Conservation (phyloP, 73 alveolate species). For the Paraurostyla sp. region DNA sequence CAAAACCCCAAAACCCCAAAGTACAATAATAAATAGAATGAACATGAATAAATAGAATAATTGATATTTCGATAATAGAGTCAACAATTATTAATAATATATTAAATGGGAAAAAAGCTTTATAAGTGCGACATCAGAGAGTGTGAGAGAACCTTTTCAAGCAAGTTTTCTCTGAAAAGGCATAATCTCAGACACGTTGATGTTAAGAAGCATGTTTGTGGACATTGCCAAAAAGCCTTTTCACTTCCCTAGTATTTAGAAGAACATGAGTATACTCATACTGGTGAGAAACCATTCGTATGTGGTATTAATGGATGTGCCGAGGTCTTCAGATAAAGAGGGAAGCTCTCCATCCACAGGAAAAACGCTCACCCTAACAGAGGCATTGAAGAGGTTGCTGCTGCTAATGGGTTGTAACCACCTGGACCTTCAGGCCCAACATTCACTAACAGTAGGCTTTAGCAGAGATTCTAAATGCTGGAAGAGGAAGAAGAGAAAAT, state of each 20-base stretch:
- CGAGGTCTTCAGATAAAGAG: conserved; percentile 50
- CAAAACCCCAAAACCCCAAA: too few species aligned
- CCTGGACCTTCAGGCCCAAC: too few species aligned
- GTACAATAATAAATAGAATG: too few species aligned
- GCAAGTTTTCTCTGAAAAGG: conserved; percentile 47
- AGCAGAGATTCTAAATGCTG: too few species aligned
- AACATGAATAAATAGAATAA: too few species aligned
- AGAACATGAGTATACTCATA: conserved; percentile 58
- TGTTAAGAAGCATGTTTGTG: conserved; percentile 2
- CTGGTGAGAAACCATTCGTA: conserved; percentile 35
- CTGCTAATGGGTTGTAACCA: too few species aligned
- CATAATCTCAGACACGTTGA: conserved; percentile 6
- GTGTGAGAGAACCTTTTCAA: conserved; percentile 34
- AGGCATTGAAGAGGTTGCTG: neutral
- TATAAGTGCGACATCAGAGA: conserved; percentile 35
- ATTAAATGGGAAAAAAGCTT: conserved; percentile 43
- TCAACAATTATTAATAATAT: neutral
- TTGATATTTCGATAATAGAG: too few species aligned
- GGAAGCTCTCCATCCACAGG: conserved; percentile 51
- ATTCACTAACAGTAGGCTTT: too few species aligned
- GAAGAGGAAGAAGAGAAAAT: too few species aligned
- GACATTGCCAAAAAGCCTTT: conserved; percentile 15
- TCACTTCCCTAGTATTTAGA: conserved; percentile 17
- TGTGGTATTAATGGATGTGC: conserved; percentile 30
- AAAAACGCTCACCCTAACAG: conserved; percentile 26